phyloP scores from a whole-genome alignment of 2,329 filamentous ascomycete species.

The Epichloe scottii region DNA sequence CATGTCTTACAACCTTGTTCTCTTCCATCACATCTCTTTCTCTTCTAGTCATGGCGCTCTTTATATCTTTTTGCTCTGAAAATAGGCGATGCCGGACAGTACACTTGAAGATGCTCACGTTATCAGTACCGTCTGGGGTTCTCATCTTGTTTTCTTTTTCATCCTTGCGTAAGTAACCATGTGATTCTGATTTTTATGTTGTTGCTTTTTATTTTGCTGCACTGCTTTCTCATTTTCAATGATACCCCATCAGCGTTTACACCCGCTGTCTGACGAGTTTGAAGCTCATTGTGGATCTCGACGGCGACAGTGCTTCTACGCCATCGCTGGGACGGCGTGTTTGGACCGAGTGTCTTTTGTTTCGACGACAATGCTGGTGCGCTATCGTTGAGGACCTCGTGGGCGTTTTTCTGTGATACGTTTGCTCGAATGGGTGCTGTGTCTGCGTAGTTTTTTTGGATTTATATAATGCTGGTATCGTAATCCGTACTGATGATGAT shows the following conservation, averaged over 20 bases:
- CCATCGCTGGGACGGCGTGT: constrained; percentile 43
- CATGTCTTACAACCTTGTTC: not conserved
- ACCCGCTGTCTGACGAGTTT: constrained; percentile 31
- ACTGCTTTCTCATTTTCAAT: constrained; percentile 17
- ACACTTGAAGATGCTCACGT: constrained; percentile 39
- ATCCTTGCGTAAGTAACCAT: not conserved
- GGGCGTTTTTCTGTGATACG: constrained; percentile 23
- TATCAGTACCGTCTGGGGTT: constrained; percentile 23
- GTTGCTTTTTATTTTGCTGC: constrained; percentile 12
- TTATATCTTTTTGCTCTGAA: constrained; percentile 1
- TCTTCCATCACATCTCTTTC: not conserved
- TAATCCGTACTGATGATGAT: not conserved
- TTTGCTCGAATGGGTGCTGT: not conserved
- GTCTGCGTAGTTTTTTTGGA: not conserved
- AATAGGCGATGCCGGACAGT: not conserved
- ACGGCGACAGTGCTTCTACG: constrained; percentile 43
- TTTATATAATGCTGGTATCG: not conserved
- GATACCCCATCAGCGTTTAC: constrained; percentile 34
- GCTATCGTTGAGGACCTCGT: constrained; percentile 40
- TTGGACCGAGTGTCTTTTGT: constrained; percentile 30
- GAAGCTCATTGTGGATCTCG: constrained; percentile 22
- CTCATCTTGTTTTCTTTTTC: not conserved
- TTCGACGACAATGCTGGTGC: constrained; percentile 38
- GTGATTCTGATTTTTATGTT: constrained; percentile 6
- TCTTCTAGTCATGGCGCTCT: too few relatives aligned